A percentile compares a stretch with the other conserved stretches of the same genome.
Conservation (phyloP, 2,329 filamentous ascomycete species). For the Colletotrichum truncatum region DNA sequence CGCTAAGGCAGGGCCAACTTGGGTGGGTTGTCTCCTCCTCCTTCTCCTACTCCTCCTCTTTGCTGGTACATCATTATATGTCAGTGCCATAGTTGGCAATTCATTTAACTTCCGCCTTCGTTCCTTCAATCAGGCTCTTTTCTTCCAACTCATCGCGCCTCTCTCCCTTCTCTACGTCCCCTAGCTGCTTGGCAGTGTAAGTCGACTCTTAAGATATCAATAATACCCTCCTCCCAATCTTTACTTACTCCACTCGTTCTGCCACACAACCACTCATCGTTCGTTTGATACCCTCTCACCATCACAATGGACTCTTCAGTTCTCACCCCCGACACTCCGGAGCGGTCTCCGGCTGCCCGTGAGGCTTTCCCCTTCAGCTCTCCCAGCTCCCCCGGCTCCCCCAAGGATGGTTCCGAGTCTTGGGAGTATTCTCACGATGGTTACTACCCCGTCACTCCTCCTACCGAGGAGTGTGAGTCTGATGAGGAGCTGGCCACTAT, state of each 20-base stretch:
- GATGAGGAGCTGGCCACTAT: conserved; percentile 30
- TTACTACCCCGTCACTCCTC: conserved; percentile 30
- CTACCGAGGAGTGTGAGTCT: conserved; percentile 31
- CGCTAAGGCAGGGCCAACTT: conserved; percentile 5
- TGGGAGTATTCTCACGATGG: conserved; percentile 25
- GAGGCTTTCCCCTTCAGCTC: conserved; percentile 18
- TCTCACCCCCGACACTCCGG: conserved; percentile 26
- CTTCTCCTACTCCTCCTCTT: not conserved
- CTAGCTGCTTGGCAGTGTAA: conserved; percentile 15
- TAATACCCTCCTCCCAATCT: conserved; percentile 1
- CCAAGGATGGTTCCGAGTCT: not conserved
- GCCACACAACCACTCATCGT: not conserved
- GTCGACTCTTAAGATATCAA: conserved; percentile 24
- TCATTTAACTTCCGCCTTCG: conserved; percentile 27
- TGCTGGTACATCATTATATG: conserved; percentile 24
- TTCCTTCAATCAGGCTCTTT: not conserved
- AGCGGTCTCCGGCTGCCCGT: conserved; percentile 15
- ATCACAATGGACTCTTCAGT: conserved; percentile 22
- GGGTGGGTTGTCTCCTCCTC: conserved; percentile 26
- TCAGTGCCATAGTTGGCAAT: conserved; percentile 24
- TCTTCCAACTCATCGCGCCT: conserved; percentile 6
- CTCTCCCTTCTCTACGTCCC: conserved; percentile 11
- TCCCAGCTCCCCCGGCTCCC: not conserved
- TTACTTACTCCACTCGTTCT: not conserved
- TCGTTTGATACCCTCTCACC: conserved; percentile 12